Conservation (phyloP, 148 eudicot species). For the Dianthus caryophyllus region DNA sequence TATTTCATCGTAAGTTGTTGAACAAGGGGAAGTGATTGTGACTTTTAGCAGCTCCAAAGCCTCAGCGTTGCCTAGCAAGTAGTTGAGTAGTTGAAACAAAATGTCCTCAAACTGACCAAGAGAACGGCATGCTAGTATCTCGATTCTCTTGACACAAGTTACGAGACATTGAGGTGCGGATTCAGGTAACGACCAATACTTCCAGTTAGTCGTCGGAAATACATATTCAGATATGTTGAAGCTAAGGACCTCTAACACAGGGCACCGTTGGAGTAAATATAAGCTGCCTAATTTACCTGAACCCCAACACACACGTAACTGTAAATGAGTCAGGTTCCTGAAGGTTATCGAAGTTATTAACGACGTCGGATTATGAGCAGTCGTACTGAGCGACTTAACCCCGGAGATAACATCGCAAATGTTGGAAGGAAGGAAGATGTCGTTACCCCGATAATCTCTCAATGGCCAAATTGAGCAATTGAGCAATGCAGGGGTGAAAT, state of each 20-base stretch:
- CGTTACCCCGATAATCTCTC: background rate
- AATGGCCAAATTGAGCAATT: background rate
- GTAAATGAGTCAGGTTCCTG: background rate
- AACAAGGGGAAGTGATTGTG: background rate
- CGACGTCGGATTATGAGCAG: background rate
- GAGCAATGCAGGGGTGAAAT: background rate
- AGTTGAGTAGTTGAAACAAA: background rate
- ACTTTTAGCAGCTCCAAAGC: background rate
- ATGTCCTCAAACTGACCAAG: background rate
- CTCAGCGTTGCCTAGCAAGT: background rate
- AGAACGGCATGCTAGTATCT: background rate
- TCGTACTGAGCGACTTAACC: background rate
- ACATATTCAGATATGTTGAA: background rate
- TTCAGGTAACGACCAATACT: background rate
- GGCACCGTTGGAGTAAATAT: background rate
- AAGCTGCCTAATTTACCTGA: background rate
- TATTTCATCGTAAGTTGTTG: background rate
- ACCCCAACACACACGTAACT: no score
- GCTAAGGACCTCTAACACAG: background rate
- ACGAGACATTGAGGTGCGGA: background rate
- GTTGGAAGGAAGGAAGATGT: background rate
- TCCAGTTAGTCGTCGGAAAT: no score
- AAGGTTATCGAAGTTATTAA: background rate
- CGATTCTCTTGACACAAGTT: background rate
- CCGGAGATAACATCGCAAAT: background rate